These are phyloP conservation scores for Hyaloscypha variabilis DNA, from an alignment of 495 filamentous ascomycete genomes.

Conservation along the genomic window DNA sequence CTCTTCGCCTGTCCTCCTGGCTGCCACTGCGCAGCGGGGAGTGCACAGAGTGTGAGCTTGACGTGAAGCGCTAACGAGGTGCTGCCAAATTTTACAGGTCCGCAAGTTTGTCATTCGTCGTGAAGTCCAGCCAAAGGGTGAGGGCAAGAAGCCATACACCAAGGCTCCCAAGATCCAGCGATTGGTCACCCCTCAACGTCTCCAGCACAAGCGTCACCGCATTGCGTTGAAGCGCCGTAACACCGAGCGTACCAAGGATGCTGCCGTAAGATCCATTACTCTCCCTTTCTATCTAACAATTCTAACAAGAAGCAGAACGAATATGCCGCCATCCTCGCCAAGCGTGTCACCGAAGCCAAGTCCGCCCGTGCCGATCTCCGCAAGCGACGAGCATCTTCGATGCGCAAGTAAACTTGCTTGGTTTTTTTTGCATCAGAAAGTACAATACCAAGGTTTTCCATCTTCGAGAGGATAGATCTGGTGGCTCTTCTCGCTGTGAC, in stretches of 20 bases:
- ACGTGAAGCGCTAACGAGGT: conserved; percentile 20
- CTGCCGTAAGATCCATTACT: conserved; percentile 74
- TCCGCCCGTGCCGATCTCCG: conserved; percentile 85
- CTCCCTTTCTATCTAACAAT: conserved; percentile 32
- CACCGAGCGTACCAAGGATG: conserved; percentile 93
- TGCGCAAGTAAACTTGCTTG: conserved; percentile 48
- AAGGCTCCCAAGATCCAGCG: conserved; percentile 99
- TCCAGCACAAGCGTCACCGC: conserved; percentile 98
- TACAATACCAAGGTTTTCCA: background rate
- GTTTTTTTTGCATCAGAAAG: background rate
- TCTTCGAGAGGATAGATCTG: background rate
- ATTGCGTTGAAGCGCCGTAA: conserved; percentile 96
- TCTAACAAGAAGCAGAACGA: conserved; percentile 67
- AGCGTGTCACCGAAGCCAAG: conserved; percentile 94
- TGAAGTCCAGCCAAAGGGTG: conserved; percentile 90
- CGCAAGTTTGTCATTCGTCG: conserved; percentile 99
- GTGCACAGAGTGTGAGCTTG: conserved; percentile 35
- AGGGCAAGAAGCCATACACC: conserved; percentile 97
- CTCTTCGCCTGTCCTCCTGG: conserved; percentile 56
- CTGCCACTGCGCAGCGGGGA: conserved; percentile 7
- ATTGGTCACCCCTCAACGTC: conserved; percentile 97
- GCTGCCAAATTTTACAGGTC: conserved; percentile 56
- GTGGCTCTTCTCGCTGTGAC: background rate
- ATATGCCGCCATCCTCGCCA: conserved; percentile 90
- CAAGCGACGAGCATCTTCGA: conserved; percentile 94